Evolutionary conservation across 495 filamentous ascomycete genomes (phyloP), one percentile per base, ranked within the genome.

Genomic region (Talaromyces thailandensis): DNA sequence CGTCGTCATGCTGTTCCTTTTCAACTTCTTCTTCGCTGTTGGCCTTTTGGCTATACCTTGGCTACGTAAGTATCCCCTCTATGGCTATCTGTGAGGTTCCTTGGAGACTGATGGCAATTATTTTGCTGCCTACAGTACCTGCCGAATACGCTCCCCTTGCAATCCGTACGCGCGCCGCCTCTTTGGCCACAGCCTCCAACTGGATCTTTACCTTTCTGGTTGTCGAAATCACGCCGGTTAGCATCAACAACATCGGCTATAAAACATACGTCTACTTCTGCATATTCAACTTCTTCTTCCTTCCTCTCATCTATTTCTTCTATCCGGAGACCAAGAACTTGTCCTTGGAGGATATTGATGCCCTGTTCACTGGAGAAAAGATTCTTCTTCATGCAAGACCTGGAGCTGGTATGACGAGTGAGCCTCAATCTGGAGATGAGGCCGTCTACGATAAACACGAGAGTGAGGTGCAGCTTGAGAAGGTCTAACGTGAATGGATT

Each of bases 331-430:
- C 86, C 0, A 82, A 82, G 18, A 72, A 77, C 4, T 80, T 88
- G 23, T 86, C 84, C 21, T 80, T 93, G 4, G 89, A 93, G 67
- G 88, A 91, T 72, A 88, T 92, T 53, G 88, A 92, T 65, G 78
- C 89, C 60, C 84, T 85, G 65, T 86, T 87, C 57, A 64, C 52
- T 1, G 62, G 53, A 11, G 62, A 60, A 14, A 43, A 45, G 16
- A 58, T 60, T 58, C 9, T 61, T 23, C 28, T 58, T 18, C 29
- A 58, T 40, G 28, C 29, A 6, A 32, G 16, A 11, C 56, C 56
- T 26, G 26, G 56, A 12, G 7, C 28, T 26, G 51, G 51, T 5
- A 53, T 28, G 14, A 21, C 11, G 16, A 28, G 6, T 28, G 51
- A n/a, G 9, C 14, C 51, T 9, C 26, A 53, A 9, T 53, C 23